Evolutionary conservation across 2,329 filamentous ascomycete species (phyloP), one percentile per base, ranked within the genome.

Genomic region (Trichoderma sp.): DNA sequence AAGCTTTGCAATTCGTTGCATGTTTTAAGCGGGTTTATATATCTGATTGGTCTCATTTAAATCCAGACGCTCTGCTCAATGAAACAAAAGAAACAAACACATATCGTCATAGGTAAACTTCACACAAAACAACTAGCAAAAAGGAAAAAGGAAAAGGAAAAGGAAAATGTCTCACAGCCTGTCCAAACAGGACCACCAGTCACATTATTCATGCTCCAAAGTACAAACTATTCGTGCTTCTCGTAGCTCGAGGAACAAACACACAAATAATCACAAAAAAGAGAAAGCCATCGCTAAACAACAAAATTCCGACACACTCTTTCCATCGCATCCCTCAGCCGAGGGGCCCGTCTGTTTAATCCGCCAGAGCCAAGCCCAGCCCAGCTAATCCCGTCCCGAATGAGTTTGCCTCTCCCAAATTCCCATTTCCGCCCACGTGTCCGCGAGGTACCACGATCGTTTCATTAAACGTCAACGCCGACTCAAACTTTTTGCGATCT

Each of bases 401-500:
- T 65, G 38, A 65, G 59, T 73, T 65, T 73, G 60, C 69, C 69
- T 45, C 69, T 56, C 69, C 68, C 69, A n/a, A 38, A 53, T 35
- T 38, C 56, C 56, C 69, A 73, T 73, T 35, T 21, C 60, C 24
- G 21, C 59, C 59, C 60, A 65, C 29, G 60, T 65, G 60, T 73
- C 69, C 60, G 60, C 59, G 69, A 64, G 60, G 69, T 65, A 18
- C 69, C 69, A 73, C 60, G 60, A 38, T 56, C 69, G 64, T 56
- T 21, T 73, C 69, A 65, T 73, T 73, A 73, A 53, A 64, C 60
- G 35, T 38, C 29, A 71, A 64, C 69, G 69, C 69, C 69, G 14
- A 63, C 68, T 65, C 67, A 63, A 64, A 72, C 41, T 67, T 74
- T 74, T 74, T 74, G 31, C 63, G 45, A 14, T 73, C 60, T 53